phyloP scores from a whole-genome alignment of 805 yeast species.

The Phaffomyces antillensis region DNA sequence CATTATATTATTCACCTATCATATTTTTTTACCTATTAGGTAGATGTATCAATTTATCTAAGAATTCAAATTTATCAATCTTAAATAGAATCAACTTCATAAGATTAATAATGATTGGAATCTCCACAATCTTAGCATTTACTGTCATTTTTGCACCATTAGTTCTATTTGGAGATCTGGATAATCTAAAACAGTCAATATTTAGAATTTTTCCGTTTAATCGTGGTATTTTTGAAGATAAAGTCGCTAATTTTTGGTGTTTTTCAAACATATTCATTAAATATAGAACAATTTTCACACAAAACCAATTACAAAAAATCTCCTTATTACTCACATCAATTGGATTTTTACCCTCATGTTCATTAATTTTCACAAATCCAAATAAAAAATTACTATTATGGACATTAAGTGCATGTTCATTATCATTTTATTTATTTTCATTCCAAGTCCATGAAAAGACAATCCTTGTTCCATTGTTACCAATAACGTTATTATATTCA shows the following conservation, averaged over 20 bases:
- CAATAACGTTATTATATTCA: constrained; percentile 59
- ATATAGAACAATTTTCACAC: constrained; percentile 48
- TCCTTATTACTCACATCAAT: constrained; percentile 48
- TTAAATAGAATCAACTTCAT: constrained; percentile 42
- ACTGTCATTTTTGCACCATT: constrained; percentile 53
- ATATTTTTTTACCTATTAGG: constrained; percentile 77
- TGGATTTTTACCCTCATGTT: constrained; percentile 51
- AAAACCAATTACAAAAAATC: constrained; percentile 49
- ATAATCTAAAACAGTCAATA: constrained; percentile 36
- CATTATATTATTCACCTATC: constrained; percentile 85
- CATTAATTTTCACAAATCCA: constrained; percentile 44
- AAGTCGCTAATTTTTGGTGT: constrained; percentile 97
- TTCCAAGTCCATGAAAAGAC: constrained; percentile 97
- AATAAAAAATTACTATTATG: constrained; percentile 49
- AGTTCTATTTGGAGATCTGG: constrained; percentile 34
- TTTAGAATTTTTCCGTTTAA: constrained; percentile 89
- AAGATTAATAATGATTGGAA: constrained; percentile 53
- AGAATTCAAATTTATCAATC: constrained; percentile 11
- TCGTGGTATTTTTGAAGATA: constrained; percentile 93
- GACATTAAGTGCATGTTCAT: constrained; percentile 75
- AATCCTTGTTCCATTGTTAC: constrained; percentile 80
- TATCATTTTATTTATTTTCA: constrained; percentile 84
- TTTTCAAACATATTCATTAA: constrained; percentile 77
- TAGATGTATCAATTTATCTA: constrained; percentile 24
- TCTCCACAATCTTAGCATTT: constrained; percentile 54